Evolutionary conservation across 805 yeast genomes (phyloP).

Genomic region (Teunomyces atbi): DNA sequence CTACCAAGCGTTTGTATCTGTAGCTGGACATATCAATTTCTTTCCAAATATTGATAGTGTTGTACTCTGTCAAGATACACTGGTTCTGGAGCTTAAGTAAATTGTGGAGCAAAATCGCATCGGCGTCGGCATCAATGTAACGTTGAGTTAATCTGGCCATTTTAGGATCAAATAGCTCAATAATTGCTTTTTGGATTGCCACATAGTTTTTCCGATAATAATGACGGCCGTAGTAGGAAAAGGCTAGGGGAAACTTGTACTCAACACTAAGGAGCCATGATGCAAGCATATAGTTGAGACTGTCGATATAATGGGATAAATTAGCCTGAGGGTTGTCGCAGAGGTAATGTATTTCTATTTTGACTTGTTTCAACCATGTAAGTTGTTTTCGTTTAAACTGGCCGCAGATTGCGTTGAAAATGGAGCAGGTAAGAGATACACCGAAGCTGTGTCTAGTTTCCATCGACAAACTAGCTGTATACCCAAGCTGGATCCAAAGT

Average conservation of each 20-base stretch:
- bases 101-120: constrained; percentile 4
- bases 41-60: constrained; percentile 8
- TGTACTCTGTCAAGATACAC: constrained; percentile 8
- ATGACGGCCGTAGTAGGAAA: constrained; percentile 23
- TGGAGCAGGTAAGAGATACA: constrained; percentile 8
- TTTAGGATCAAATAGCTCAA: constrained; percentile 9
- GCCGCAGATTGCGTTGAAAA: constrained; percentile 6
- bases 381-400: background rate
- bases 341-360: constrained; percentile 2
- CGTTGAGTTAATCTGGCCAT: background rate
- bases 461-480: background rate
- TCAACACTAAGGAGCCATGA: constrained; percentile 22
- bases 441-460: background rate
- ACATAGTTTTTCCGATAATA: constrained; percentile 17
- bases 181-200: constrained; percentile 7
- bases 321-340: background rate
- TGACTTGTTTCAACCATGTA: background rate
- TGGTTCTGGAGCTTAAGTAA: constrained; percentile 10
- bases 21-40: constrained; percentile 4
- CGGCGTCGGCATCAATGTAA: background rate
- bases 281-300: constrained; percentile 17
- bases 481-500: background rate
- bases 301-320: background rate
- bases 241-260: constrained; percentile 21
- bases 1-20: background rate